A percentile compares a stretch with the other conserved stretches of the same genome.
These are phyloP conservation scores for Penicillium expansum DNA, from an alignment of 2,329 filamentous ascomycete genomes.

Conservation along the genomic window DNA sequence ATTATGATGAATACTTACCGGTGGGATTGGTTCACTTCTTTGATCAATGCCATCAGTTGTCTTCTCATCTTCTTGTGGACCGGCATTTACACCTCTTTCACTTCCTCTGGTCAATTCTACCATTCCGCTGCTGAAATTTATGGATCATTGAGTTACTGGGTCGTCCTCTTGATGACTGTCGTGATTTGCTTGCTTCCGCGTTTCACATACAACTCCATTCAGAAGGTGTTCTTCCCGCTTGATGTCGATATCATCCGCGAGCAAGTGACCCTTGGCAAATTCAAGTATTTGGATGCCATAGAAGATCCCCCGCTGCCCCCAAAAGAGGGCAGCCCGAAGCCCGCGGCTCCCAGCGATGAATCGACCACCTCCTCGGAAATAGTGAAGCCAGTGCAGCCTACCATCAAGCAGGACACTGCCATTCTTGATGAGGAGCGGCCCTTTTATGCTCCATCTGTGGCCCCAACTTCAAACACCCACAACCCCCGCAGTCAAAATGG, in stretches of 20 bases:
- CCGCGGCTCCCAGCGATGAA: constrained; percentile 40
- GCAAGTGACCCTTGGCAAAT: constrained; percentile 79
- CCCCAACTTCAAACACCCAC: constrained; percentile 71
- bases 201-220: constrained; percentile 79
- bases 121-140: constrained; percentile 76
- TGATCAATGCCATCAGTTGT: constrained; percentile 78
- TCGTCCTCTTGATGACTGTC: constrained; percentile 72
- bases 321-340: constrained; percentile 34
- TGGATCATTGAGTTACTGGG: constrained; percentile 81
- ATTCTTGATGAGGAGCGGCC: constrained; percentile 85
- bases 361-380: constrained; percentile 42
- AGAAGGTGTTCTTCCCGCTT: constrained; percentile 90
- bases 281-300: constrained; percentile 66
- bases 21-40: constrained; percentile 94
- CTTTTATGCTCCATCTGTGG: constrained; percentile 89
- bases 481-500: constrained; percentile 83
- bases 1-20: constrained; percentile 94
- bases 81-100: constrained; percentile 72
- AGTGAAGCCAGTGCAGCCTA: constrained; percentile 51
- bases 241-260: constrained; percentile 96
- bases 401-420: constrained; percentile 61
- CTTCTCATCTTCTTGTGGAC: constrained; percentile 95
- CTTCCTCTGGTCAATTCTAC: constrained; percentile 65
- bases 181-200: constrained; percentile 82
- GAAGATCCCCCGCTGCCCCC: constrained; percentile 48